Conservation (phyloP, 176 grass and related monocot species). For the Avena eriantha region DNA sequence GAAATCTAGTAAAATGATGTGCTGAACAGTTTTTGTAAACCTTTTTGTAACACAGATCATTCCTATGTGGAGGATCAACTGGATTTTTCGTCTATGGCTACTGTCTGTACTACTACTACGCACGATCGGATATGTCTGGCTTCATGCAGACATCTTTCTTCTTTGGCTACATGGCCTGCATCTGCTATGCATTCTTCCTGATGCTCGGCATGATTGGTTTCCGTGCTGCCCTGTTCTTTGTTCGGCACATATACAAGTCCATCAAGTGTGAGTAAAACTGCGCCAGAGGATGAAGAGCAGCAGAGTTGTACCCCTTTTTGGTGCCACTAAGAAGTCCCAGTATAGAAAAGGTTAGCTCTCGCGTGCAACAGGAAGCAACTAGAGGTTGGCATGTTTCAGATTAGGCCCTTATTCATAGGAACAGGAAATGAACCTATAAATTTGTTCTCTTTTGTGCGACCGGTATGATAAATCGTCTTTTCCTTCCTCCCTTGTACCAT, state of each 20-base stretch:
- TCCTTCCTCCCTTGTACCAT: constrained; percentile 53
- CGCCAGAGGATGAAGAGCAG: constrained; percentile 42
- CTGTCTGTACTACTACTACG: constrained; percentile 96
- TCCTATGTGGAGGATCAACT: constrained; percentile 90
- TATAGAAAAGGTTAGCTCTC: constrained; percentile 72
- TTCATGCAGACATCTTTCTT: constrained; percentile 99
- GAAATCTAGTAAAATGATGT: background rate
- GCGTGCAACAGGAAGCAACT: constrained; percentile 55
- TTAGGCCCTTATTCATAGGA: constrained; percentile 79
- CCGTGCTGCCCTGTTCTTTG: constrained; percentile 88
- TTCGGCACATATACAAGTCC: constrained; percentile 96
- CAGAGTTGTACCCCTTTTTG: constrained; percentile 67
- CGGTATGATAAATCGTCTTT: constrained; percentile 49
- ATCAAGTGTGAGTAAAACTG: constrained; percentile 88
- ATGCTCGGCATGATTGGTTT: constrained; percentile 96
- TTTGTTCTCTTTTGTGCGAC: constrained; percentile 61
- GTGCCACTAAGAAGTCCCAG: constrained; percentile 46
- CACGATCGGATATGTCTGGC: constrained; percentile 93
- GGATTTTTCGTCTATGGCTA: constrained; percentile 93
- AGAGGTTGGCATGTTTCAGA: constrained; percentile 60
- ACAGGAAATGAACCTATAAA: constrained; percentile 71
- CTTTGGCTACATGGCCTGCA: constrained; percentile 99
- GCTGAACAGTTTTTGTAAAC: background rate
- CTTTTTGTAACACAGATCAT: constrained; percentile 64
- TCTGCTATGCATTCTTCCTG: constrained; percentile 97